Conservation (phyloP, 768 basidiomycete species). For the Amanita brunnescens region DNA sequence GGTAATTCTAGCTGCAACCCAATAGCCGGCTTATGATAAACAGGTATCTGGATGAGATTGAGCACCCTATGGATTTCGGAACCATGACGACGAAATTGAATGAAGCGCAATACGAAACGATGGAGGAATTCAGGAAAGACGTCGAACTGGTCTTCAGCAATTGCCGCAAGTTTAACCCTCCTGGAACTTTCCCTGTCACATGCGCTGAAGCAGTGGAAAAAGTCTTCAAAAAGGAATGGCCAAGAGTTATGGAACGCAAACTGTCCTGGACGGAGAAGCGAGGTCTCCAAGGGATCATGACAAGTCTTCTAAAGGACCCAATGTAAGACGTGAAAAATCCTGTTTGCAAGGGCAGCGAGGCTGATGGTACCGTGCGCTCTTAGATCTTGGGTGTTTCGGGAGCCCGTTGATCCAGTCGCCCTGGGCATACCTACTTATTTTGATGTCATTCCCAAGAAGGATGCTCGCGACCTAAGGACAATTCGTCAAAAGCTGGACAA, state of each 20-base stretch:
- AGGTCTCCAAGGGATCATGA: slow-evolving; percentile 61
- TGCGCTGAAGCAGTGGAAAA: slow-evolving; percentile 71
- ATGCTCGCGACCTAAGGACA: slow-evolving; percentile 79
- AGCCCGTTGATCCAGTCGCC: slow-evolving; percentile 81
- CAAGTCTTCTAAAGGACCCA: slow-evolving; percentile 57
- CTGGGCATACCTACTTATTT: slow-evolving; percentile 84
- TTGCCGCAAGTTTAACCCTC: slow-evolving; percentile 89
- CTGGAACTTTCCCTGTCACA: slow-evolving; percentile 61
- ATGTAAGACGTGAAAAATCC: slow-evolving; percentile 32
- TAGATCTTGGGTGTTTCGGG: slow-evolving; percentile 72
- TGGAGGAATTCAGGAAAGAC: slow-evolving; percentile 78
- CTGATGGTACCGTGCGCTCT: slow-evolving; percentile 10
- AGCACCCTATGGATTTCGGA: slow-evolving; percentile 88
- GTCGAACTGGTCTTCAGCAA: slow-evolving; percentile 80
- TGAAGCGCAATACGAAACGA: slow-evolving; percentile 59
- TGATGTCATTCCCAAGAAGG: slow-evolving; percentile 74
- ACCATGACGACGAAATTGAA: slow-evolving; percentile 69
- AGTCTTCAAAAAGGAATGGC: slow-evolving; percentile 81
- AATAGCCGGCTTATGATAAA: slow-evolving; percentile 8
- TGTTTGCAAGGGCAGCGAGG: not conserved
- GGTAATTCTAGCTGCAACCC: slow-evolving; percentile 21
- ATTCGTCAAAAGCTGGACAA: slow-evolving; percentile 75
- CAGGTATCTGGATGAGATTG: slow-evolving; percentile 90
- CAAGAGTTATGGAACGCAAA: slow-evolving; percentile 62
- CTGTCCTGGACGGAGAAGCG: slow-evolving; percentile 76